These are phyloP conservation scores for Nannochloropsis oceanica DNA, from an alignment of 108 stramenopile genomes.

Conservation along the genomic window DNA sequence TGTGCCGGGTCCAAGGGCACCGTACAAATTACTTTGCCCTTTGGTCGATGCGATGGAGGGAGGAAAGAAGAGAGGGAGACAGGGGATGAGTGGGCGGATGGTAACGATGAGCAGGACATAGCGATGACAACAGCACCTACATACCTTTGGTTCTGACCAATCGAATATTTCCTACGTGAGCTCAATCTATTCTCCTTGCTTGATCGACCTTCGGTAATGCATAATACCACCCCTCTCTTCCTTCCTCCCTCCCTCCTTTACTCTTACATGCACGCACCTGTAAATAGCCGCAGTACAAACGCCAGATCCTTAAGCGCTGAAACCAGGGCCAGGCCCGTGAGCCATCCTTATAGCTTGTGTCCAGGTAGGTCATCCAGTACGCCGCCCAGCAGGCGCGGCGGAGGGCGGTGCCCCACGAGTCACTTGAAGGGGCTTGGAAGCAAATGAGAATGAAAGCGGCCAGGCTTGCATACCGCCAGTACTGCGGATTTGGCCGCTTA, in stretches of 20 bases:
- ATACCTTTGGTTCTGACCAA: too few species aligned
- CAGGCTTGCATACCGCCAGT: not conserved
- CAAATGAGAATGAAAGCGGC: not conserved
- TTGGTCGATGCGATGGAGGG: not conserved
- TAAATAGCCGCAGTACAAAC: not conserved
- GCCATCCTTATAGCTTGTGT: not conserved
- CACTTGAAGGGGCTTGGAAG: not conserved
- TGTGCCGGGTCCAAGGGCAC: not conserved
- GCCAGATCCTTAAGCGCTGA: not conserved
- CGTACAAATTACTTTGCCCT: not conserved
- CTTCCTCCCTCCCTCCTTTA: too few species aligned
- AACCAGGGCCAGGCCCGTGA: not conserved
- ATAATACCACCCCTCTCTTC: too few species aligned
- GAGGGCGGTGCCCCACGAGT: not conserved
- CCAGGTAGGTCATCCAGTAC: not conserved
- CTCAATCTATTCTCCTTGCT: too few species aligned
- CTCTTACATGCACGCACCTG: not conserved
- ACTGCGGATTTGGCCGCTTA: not conserved
- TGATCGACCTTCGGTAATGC: too few species aligned
- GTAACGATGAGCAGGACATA: not conserved
- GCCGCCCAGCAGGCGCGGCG: not conserved
- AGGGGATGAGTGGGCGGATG: not conserved
- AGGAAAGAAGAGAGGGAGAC: not conserved
- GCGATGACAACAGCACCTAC: too few species aligned
- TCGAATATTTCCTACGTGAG: too few species aligned